phyloP scores from a whole-genome alignment of 2,329 filamentous ascomycete species.

The Fusarium floridanum region DNA sequence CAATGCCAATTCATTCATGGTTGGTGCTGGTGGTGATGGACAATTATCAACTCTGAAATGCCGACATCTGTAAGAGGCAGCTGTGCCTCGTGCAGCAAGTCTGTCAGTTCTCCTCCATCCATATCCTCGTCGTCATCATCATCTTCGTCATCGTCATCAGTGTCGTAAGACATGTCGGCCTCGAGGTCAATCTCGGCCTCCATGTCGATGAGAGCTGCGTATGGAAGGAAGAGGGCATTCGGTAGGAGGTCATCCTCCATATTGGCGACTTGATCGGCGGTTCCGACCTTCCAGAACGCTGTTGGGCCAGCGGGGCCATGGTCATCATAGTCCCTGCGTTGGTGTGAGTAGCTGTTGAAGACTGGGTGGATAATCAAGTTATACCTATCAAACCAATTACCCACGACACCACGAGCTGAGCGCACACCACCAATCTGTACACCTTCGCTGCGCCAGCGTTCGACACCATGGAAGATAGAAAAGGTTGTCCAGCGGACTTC shows the following conservation, averaged over 20 bases:
- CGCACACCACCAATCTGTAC: slow-evolving; percentile 78
- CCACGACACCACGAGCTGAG: slow-evolving; percentile 76
- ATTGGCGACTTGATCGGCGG: slow-evolving; percentile 52
- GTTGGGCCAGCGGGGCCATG: slow-evolving; percentile 81
- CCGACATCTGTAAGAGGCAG: slow-evolving; percentile 31
- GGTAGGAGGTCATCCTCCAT: slow-evolving; percentile 50
- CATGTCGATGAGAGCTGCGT: slow-evolving; percentile 39
- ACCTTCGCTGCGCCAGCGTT: slow-evolving; percentile 82
- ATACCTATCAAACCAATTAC: slow-evolving; percentile 83
- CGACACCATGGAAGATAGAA: slow-evolving; percentile 73
- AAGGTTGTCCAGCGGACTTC: slow-evolving; percentile 82
- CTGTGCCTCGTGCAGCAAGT: slow-evolving; percentile 36
- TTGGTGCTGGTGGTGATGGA: background rate
- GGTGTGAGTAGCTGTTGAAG: background rate
- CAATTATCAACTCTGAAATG: slow-evolving; percentile 5
- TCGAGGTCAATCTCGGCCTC: slow-evolving; percentile 41
- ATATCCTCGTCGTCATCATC: slow-evolving; percentile 33
- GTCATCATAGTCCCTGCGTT: slow-evolving; percentile 71
- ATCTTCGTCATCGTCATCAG: slow-evolving; percentile 32
- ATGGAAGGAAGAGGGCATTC: slow-evolving; percentile 49
- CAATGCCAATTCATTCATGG: background rate
- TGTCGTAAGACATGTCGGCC: slow-evolving; percentile 45
- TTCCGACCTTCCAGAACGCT: slow-evolving; percentile 81
- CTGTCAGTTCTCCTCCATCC: slow-evolving; percentile 33
- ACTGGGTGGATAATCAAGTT: slow-evolving; percentile 24